These are phyloP conservation scores for Neonectria neomacrospora DNA, from an alignment of 2,329 filamentous ascomycete genomes.

Conservation along the genomic window DNA sequence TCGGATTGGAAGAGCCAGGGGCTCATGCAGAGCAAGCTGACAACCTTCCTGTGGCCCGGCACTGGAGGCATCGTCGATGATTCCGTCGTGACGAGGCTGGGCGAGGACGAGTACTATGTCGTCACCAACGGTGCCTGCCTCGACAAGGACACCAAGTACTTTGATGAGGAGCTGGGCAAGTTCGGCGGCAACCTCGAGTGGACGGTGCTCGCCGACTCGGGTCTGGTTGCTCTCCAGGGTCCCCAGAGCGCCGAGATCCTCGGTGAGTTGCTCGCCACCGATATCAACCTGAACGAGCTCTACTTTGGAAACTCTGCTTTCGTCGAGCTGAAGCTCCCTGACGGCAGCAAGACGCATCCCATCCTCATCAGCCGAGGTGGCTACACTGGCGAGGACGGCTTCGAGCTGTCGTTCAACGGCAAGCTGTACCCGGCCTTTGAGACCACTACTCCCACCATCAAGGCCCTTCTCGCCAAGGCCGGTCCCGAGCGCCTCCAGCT, in stretches of 20 bases:
- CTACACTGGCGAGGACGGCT: slow-evolving; percentile 98
- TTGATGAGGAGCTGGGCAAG: slow-evolving; percentile 74
- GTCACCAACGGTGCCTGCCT: slow-evolving; percentile 95
- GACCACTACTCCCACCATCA: slow-evolving; percentile 66
- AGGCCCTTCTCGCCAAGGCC: slow-evolving; percentile 74
- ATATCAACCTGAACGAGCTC: slow-evolving; percentile 70
- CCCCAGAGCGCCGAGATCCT: slow-evolving; percentile 80
- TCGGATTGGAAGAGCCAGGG: slow-evolving; percentile 73
- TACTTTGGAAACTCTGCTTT: slow-evolving; percentile 84
- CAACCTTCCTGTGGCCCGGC: slow-evolving; percentile 80
- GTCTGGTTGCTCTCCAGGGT: slow-evolving; percentile 90
- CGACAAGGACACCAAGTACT: slow-evolving; percentile 85
- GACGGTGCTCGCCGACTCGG: slow-evolving; percentile 76
- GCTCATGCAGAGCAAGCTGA: slow-evolving; percentile 80
- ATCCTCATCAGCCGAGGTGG: slow-evolving; percentile 84
- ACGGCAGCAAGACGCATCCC: slow-evolving; percentile 55
- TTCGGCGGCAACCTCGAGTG: slow-evolving; percentile 69
- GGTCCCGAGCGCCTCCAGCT: slow-evolving; percentile 74
- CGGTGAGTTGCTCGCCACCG: slow-evolving; percentile 66
- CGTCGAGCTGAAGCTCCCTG: slow-evolving; percentile 71
- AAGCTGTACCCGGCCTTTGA: slow-evolving; percentile 54
- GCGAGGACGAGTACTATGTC: slow-evolving; percentile 82
- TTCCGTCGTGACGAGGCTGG: slow-evolving; percentile 87
- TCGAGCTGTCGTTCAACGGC: slow-evolving; percentile 85
- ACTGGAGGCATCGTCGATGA: slow-evolving; percentile 96